phyloP scores from a whole-genome alignment of 352 stramenopile species.

The Phytophthora brassicae region DNA sequence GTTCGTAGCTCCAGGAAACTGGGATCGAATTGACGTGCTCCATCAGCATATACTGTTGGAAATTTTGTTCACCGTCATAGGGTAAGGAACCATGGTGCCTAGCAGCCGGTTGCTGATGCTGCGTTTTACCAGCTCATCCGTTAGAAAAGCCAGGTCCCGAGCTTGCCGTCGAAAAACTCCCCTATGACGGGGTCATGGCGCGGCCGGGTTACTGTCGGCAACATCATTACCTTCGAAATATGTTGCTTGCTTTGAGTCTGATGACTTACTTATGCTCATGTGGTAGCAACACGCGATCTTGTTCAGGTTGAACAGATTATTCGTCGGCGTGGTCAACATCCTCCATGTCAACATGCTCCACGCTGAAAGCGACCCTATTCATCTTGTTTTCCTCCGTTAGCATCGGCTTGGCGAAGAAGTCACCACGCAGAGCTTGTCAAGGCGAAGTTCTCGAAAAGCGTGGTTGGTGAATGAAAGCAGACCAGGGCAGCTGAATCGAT shows the following conservation, averaged over 20 bases:
- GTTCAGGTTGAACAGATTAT: not conserved
- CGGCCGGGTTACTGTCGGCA: not conserved
- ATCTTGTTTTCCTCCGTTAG: too few species aligned
- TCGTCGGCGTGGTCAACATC: not conserved
- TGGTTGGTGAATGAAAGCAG: not conserved
- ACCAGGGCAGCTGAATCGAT: not conserved
- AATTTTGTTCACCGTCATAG: constrained; percentile 1
- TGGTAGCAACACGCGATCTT: not conserved
- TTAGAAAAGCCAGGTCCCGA: constrained; percentile 3
- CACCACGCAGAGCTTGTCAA: not conserved
- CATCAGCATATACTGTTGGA: constrained; percentile 5
- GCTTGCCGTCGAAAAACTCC: constrained; percentile 6
- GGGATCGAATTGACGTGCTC: constrained; percentile 2
- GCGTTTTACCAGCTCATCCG: not conserved
- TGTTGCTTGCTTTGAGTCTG: not conserved
- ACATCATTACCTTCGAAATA: not conserved
- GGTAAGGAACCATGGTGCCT: constrained; percentile 4
- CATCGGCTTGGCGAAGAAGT: not conserved
- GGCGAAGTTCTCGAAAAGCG: not conserved
- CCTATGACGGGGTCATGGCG: not conserved
- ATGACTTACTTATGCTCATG: not conserved
- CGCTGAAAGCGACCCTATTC: too few species aligned
- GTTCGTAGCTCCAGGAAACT: constrained; percentile 3
- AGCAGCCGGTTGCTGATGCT: not conserved
- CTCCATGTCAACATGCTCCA: not conserved